Evolutionary conservation across 2,329 filamentous ascomycete genomes (phyloP), one percentile per base, ranked within the genome.

Genomic region (Dendrostoma leiphaemia): DNA sequence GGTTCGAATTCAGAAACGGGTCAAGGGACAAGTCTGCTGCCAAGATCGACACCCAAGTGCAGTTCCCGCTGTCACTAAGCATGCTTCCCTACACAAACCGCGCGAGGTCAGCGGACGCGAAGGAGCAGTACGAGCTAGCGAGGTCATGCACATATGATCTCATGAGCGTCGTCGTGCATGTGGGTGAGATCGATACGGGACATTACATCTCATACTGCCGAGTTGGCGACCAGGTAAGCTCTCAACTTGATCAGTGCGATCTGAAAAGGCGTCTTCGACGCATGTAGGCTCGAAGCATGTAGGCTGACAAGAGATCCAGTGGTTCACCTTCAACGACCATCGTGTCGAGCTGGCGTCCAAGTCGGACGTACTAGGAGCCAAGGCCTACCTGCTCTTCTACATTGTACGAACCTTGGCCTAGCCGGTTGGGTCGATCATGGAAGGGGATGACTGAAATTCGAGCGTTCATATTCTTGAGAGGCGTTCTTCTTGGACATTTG

Each of bases 261-360:
- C n/a, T n/a, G n/a, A n/a, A n/a, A n/a, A n/a, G n/a, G n/a, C n/a
- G n/a, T n/a, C n/a, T n/a, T n/a, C n/a, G n/a, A n/a, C n/a, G n/a
- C n/a, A n/a, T n/a, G n/a, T n/a, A n/a, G n/a, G n/a, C n/a, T n/a
- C n/a, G n/a, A n/a, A n/a, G n/a, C n/a, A n/a, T n/a, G n/a, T n/a
- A n/a, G 17, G 37, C 49, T 59, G 37, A 63, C 59, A 7, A 6
- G 23, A 28, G 37, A 10, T 67, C 58, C 61, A 96, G 81, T 97
- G 93, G 93, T 96, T 96, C 69, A 85, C 90, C 52, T 97, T 97
- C 72, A 95, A 97, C 65, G 93, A 97, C 67, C 92, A 94, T 68
- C 91, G 91, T 68, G 93, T 97, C 23, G 90, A 92, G 58, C 67
- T 92, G 53, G 93, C 90, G 2, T 84, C 84, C 44, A 88, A 94